These are phyloP conservation scores for Trichoderma sp. DNA, from an alignment of 2,329 filamentous ascomycete species.

Conservation along the genomic window DNA sequence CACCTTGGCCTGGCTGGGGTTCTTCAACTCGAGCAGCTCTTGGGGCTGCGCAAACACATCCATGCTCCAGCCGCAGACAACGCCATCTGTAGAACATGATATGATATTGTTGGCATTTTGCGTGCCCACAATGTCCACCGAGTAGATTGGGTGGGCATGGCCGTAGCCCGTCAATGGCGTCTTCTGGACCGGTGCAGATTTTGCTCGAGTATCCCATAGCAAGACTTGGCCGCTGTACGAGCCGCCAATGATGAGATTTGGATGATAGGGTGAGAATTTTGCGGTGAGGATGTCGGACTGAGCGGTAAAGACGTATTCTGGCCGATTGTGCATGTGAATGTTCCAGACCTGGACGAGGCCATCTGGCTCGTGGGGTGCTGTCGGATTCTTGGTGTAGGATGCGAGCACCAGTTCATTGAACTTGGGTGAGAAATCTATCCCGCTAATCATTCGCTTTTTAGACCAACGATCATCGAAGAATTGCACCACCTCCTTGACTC, in stretches of 20 bases:
- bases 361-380: slow-evolving; percentile 89
- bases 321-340: slow-evolving; percentile 86
- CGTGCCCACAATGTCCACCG: slow-evolving; percentile 91
- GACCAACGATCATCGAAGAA: slow-evolving; percentile 96
- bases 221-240: slow-evolving; percentile 96
- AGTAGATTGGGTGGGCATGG: slow-evolving; percentile 96
- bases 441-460: slow-evolving; percentile 96
- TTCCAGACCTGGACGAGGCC: slow-evolving; percentile 98
- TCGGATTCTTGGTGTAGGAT: slow-evolving; percentile 96
- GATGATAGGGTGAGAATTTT: slow-evolving; percentile 98
- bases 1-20: slow-evolving; percentile 76
- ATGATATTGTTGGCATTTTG: slow-evolving; percentile 99
- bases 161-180: slow-evolving; percentile 93
- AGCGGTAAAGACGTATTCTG: slow-evolving; percentile 95
- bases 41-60: slow-evolving; percentile 98
- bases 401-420: slow-evolving; percentile 91
- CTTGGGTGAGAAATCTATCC: slow-evolving; percentile 93
- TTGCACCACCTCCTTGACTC: slow-evolving; percentile 84
- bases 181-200: slow-evolving; percentile 88
- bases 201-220: slow-evolving; percentile 93
- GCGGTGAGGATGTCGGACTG: slow-evolving; percentile 94
- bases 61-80: slow-evolving; percentile 95
- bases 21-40: slow-evolving; percentile 85
- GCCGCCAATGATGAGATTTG: slow-evolving; percentile 92
- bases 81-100: slow-evolving; percentile 93